phyloP scores from a whole-genome alignment of 345 rosid species.

The Salix purpurea region DNA sequence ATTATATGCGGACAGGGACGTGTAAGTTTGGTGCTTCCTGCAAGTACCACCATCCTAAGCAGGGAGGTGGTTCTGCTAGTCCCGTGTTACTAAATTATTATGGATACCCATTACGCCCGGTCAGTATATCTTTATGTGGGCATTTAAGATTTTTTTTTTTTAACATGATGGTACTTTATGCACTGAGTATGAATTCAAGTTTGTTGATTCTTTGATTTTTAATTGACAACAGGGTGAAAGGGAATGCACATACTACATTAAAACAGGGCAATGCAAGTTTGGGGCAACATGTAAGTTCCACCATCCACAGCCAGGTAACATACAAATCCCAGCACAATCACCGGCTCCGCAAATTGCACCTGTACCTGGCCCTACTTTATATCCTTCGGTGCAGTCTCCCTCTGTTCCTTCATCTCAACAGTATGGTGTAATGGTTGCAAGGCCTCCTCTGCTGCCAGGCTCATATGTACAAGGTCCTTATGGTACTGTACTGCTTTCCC shows the following conservation, averaged over 20 bases:
- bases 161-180: not conserved
- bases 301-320: constrained; percentile 65
- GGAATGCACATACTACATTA: constrained; percentile 81
- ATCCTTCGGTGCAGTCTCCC: constrained; percentile 56
- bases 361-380: constrained; percentile 53
- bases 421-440: constrained; percentile 62
- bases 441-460: constrained; percentile 70
- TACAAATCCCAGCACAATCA: constrained; percentile 48
- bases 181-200: not conserved
- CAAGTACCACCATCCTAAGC: constrained; percentile 89
- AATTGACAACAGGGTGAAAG: constrained; percentile 66
- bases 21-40: constrained; percentile 95
- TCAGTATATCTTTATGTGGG: constrained; percentile 33
- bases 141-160: not conserved
- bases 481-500: constrained; percentile 68
- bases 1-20: constrained; percentile 76
- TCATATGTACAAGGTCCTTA: constrained; percentile 67
- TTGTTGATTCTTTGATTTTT: constrained; percentile 3
- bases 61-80: constrained; percentile 52
- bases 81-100: constrained; percentile 49
- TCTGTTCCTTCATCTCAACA: constrained; percentile 62
- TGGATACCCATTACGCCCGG: constrained; percentile 89
- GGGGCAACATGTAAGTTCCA: constrained; percentile 79
- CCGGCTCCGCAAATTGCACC: constrained; percentile 47
- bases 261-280: constrained; percentile 89